A percentile compares a stretch with the other conserved stretches of the same genome.
phyloP scores from a whole-genome alignment of 495 filamentous ascomycete genomes.

The Baudoinia panamericana region DNA sequence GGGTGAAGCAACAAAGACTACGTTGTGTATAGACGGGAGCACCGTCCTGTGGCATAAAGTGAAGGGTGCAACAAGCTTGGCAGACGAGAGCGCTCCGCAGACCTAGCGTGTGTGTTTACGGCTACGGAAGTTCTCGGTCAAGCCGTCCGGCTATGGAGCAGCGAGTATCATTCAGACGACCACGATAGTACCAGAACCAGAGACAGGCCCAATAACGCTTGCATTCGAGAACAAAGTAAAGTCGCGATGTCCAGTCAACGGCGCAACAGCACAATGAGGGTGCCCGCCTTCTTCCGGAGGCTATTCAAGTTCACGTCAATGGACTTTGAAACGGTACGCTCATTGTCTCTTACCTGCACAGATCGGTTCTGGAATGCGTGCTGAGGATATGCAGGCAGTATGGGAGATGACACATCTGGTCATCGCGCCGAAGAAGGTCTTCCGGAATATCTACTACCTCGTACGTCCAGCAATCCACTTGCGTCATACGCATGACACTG shows the following conservation, averaged over 20 bases:
- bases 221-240: too few species aligned
- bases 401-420: slow-evolving; percentile 69
- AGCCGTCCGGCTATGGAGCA: background rate
- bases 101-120: too few species aligned
- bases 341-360: background rate
- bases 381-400: slow-evolving; percentile 37
- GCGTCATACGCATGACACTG: slow-evolving; percentile 33
- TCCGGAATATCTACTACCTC: slow-evolving; percentile 65
- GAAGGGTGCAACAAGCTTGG: too few species aligned
- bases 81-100: too few species aligned
- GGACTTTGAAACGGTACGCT: slow-evolving; percentile 38
- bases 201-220: too few species aligned
- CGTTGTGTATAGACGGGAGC: too few species aligned
- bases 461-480: slow-evolving; percentile 42
- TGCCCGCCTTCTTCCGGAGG: slow-evolving; percentile 37
- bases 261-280: slow-evolving; percentile 27
- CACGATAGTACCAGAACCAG: too few species aligned
- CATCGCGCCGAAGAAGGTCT: slow-evolving; percentile 65
- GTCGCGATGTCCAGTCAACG: slow-evolving; percentile 9
- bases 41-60: too few species aligned
- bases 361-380: too few species aligned
- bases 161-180: too few species aligned
- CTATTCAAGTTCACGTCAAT: slow-evolving; percentile 37
- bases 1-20: too few species aligned
- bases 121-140: background rate